phyloP scores from a whole-genome alignment of 2,329 filamentous ascomycete genomes.

The Beauveria australis region DNA sequence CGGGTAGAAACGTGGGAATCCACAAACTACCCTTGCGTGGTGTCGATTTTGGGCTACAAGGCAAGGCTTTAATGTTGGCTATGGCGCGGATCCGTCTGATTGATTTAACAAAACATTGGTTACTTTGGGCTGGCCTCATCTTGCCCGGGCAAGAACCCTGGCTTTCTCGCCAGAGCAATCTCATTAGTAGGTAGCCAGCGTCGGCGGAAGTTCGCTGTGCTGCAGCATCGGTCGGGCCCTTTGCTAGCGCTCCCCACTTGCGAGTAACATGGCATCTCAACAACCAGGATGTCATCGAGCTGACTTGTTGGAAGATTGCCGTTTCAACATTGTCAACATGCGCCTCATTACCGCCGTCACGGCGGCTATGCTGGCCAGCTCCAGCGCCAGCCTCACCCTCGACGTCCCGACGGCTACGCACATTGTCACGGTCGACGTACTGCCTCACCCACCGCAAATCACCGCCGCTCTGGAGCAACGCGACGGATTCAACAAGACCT shows the following conservation, averaged over 20 bases:
- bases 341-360: not conserved
- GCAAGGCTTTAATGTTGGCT: not conserved
- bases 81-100: not conserved
- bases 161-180: not conserved
- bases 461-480: not conserved
- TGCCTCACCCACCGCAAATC: not conserved
- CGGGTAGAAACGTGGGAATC: not conserved
- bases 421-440: not conserved
- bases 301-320: not conserved
- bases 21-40: not conserved
- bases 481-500: constrained; percentile 3
- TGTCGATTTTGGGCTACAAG: no score
- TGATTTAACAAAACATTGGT: no score
- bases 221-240: not conserved
- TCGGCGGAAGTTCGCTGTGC: not conserved
- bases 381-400: not conserved
- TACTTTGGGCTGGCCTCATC: no score
- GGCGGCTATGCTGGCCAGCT: not conserved
- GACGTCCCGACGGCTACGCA: not conserved
- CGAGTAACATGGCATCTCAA: not conserved
- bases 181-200: not conserved
- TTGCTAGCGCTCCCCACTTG: constrained; percentile 7
- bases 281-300: not conserved
- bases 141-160: not conserved
- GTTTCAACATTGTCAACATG: not conserved